Percentiles rank a stretch among this genome's conserved stretches.
phyloP scores from a whole-genome alignment of 495 filamentous ascomycete genomes.

The Penicillium verhagenii region DNA sequence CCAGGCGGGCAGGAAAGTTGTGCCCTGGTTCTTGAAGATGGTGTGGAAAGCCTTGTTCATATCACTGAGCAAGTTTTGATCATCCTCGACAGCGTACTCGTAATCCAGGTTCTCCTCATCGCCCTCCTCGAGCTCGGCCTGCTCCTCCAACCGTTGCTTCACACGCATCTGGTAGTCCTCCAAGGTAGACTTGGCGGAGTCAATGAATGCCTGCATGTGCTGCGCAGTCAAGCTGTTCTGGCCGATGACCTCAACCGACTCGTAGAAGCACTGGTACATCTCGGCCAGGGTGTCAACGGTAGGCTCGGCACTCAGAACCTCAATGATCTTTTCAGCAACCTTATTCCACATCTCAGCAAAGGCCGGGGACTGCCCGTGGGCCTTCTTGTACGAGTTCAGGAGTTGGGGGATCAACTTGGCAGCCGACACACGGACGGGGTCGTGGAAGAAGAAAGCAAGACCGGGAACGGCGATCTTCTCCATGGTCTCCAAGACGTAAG shows the following conservation, averaged over 20 bases:
- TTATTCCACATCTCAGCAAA: constrained; percentile 77
- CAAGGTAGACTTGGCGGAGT: constrained; percentile 75
- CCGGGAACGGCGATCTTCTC: constrained; percentile 94
- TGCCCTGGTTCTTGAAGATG: constrained; percentile 93
- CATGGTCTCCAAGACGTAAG: constrained; percentile 90
- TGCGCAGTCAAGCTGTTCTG: constrained; percentile 71
- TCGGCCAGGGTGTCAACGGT: constrained; percentile 95
- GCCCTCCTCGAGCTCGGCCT: constrained; percentile 73
- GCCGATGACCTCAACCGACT: constrained; percentile 92
- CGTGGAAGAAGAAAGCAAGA: constrained; percentile 98
- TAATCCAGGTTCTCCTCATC: constrained; percentile 71
- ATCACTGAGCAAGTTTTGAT: constrained; percentile 93
- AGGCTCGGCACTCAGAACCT: constrained; percentile 91
- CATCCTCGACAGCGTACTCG: constrained; percentile 89
- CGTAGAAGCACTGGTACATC: constrained; percentile 99
- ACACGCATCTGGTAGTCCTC: constrained; percentile 91
- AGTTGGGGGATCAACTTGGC: constrained; percentile 94
- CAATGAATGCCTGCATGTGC: constrained; percentile 85
- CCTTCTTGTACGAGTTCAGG: constrained; percentile 89
- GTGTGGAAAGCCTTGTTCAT: constrained; percentile 99
- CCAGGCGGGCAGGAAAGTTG: constrained; percentile 82
- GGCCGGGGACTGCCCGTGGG: constrained; percentile 75
- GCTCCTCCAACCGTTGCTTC: constrained; percentile 72
- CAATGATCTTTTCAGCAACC: constrained; percentile 86
- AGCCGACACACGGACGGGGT: constrained; percentile 92